phyloP scores from a whole-genome alignment of 106 monocot species.

The Posidonia australis region DNA sequence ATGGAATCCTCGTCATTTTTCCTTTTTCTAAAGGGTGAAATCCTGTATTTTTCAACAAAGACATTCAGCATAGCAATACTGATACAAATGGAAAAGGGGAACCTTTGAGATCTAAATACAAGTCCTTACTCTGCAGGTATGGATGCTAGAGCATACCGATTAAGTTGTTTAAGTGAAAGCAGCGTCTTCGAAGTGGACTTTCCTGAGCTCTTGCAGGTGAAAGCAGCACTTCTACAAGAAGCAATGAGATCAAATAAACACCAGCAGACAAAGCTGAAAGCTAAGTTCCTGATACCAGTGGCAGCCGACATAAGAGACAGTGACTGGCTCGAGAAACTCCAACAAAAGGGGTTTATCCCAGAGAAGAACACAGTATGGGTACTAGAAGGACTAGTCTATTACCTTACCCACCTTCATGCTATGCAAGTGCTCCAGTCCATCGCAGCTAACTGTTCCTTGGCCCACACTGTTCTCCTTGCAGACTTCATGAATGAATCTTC shows the following conservation, averaged over 20 bases:
- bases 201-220: constrained; percentile 37
- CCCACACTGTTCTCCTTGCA: constrained; percentile 52
- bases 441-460: constrained; percentile 23
- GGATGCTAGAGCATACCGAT: constrained; percentile 88
- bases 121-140: constrained; percentile 37
- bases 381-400: constrained; percentile 70
- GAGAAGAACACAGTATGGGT: constrained; percentile 73
- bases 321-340: constrained; percentile 61
- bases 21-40: no score
- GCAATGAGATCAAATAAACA: constrained; percentile 18
- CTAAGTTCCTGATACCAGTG: constrained; percentile 33
- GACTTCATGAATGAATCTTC: constrained; percentile 86
- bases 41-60: no score
- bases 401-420: constrained; percentile 53
- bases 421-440: constrained; percentile 68
- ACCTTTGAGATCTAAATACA: background rate
- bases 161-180: constrained; percentile 54
- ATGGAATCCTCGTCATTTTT: no score
- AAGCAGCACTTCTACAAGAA: constrained; percentile 34
- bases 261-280: constrained; percentile 13
- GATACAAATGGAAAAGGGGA: background rate
- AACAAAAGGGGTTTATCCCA: constrained; percentile 37
- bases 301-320: constrained; percentile 38
- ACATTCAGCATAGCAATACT: no score
- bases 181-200: constrained; percentile 72